A percentile compares a stretch with the other conserved stretches of the same genome.
Conservation (phyloP, 2,329 filamentous ascomycete species). For the Zasmidium angulare region DNA sequence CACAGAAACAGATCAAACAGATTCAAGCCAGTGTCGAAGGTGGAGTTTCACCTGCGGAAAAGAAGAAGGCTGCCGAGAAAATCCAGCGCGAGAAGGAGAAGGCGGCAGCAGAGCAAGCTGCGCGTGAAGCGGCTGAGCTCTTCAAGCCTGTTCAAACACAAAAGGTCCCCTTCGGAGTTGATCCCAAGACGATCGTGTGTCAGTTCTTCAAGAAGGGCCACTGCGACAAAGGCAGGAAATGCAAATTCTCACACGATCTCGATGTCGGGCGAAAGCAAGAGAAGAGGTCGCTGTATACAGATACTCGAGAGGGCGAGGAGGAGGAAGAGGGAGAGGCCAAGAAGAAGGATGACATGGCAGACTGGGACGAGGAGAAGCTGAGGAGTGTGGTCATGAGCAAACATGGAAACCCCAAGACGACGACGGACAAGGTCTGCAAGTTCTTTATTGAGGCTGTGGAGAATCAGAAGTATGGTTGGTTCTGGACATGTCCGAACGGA, state of each 20-base stretch:
- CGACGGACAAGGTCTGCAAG: slow-evolving; percentile 99
- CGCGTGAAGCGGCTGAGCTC: slow-evolving; percentile 74
- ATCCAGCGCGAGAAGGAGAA: slow-evolving; percentile 78
- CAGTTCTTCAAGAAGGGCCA: slow-evolving; percentile 96
- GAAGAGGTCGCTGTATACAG: slow-evolving; percentile 89
- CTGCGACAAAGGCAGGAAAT: slow-evolving; percentile 95
- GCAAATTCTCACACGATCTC: slow-evolving; percentile 95
- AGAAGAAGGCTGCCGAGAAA: slow-evolving; percentile 70
- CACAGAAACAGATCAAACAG: slow-evolving; percentile 86
- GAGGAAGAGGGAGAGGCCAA: slow-evolving; percentile 68
- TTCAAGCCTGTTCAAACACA: slow-evolving; percentile 94
- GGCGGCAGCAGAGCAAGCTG: slow-evolving; percentile 81
- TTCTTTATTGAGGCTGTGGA: slow-evolving; percentile 96
- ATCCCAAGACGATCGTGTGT: slow-evolving; percentile 95
- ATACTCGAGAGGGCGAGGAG: slow-evolving; percentile 71
- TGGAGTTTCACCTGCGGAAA: slow-evolving; percentile 81
- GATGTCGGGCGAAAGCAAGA: slow-evolving; percentile 86
- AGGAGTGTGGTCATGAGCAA: slow-evolving; percentile 88
- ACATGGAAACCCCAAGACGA: slow-evolving; percentile 93
- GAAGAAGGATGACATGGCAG: slow-evolving; percentile 87
- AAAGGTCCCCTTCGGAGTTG: slow-evolving; percentile 95
- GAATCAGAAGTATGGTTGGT: slow-evolving; percentile 99
- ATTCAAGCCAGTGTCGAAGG: slow-evolving; percentile 71
- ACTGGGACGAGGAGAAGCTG: slow-evolving; percentile 98
- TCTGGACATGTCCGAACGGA: slow-evolving; percentile 96